Evolutionary conservation across 495 filamentous ascomycete species (phyloP), one percentile per base, ranked within the genome.

Genomic region (Endocarpon pusillum): DNA sequence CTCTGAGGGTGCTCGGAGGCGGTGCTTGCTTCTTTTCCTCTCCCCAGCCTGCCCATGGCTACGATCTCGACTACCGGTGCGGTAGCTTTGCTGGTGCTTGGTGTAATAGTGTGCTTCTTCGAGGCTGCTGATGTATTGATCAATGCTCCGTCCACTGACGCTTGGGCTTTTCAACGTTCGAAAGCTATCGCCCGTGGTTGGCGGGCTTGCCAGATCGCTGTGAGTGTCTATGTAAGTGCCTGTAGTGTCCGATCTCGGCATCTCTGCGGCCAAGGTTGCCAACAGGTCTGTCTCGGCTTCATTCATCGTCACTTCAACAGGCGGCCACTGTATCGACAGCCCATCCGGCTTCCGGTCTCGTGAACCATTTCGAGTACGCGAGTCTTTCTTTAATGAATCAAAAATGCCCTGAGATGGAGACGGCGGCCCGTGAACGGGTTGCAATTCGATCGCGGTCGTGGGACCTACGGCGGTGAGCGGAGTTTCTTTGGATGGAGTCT

Each of bases 101-200:
- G 71, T 57, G 45, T 77, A 65, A 43, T 69, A 69, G 34, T 71
- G 71, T 19, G 80, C 81, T 30, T 81, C 66, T 15, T 91, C 81
- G 2, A 93, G 53, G 51, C 82, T 91, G 54, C 75, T 81, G 43
- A 92, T 84, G 43, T 91, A 93, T 40, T 84, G 73, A 43, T 91
- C 81, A 20, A 84, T 67, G 41, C 75, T 82, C 22, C 73, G 69
- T 5, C 67, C 69, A 38, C 62, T 70, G 12, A 66, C 55, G 37
- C 62, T 64, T 4, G 68, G 65, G 40, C 61, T 68, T 39, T 61
- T 66, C 5, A 58, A 45, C 4, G 64, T 62, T 17, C 49, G 38
- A 32, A 51, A 61, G 40, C 62, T 65, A 39, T 67, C 58, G 12
- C 68, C 50, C 3, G 49, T 67, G 6, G 43, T 58, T 40, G 56